These are phyloP conservation scores for Chaetomium strumarium DNA, from an alignment of 2,329 filamentous ascomycete genomes.

Conservation along the genomic window DNA sequence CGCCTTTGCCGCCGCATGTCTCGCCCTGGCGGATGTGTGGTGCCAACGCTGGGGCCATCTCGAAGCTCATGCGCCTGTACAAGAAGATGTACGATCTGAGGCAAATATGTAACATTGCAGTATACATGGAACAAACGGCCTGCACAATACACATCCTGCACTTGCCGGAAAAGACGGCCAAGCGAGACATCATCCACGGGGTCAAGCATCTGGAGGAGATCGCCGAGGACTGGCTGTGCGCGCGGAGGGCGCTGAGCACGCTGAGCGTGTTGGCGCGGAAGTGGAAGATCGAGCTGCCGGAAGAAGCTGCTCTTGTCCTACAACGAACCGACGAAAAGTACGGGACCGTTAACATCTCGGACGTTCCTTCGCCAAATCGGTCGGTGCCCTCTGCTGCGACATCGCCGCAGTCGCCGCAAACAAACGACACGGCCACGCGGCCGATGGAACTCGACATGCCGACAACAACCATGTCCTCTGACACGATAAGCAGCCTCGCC, in stretches of 20 bases:
- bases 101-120: constrained; percentile 93
- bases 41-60: constrained; percentile 81
- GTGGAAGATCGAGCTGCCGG: constrained; percentile 81
- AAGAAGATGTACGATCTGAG: constrained; percentile 85
- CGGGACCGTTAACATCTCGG: constrained; percentile 60
- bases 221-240: constrained; percentile 88
- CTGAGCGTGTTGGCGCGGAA: constrained; percentile 79
- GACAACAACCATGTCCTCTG: constrained; percentile 25
- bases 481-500: constrained; percentile 26
- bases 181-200: constrained; percentile 82
- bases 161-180: constrained; percentile 84
- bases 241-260: constrained; percentile 76
- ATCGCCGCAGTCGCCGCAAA: constrained; percentile 21
- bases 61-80: constrained; percentile 89
- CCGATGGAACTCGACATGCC: constrained; percentile 25
- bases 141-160: constrained; percentile 94
- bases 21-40: constrained; percentile 89
- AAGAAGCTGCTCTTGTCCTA: constrained; percentile 74
- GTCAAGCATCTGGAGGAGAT: constrained; percentile 93
- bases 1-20: constrained; percentile 78
- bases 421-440: constrained; percentile 24
- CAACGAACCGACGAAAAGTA: constrained; percentile 73
- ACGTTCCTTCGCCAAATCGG: constrained; percentile 50
- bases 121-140: constrained; percentile 91
- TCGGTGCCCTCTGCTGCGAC: constrained; percentile 21